Conservation (phyloP, 352 stramenopile species). For the Thalassiosira exigua region DNA sequence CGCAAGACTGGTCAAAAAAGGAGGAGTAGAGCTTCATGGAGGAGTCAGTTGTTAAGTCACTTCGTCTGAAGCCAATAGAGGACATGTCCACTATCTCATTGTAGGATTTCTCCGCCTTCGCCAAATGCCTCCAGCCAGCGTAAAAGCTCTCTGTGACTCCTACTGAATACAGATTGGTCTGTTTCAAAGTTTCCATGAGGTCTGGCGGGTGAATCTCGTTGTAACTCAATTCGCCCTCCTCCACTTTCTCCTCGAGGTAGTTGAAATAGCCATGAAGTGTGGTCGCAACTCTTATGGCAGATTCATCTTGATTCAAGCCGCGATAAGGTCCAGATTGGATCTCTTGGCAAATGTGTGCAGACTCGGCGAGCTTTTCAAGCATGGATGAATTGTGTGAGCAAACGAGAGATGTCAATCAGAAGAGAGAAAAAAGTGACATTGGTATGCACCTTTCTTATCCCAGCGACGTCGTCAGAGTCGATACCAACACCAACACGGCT, state of each 20-base stretch:
- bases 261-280: slow-evolving; percentile 80
- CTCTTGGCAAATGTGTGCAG: slow-evolving; percentile 71
- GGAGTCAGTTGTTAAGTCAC: slow-evolving; percentile 72
- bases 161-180: slow-evolving; percentile 67
- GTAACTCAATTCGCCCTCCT: slow-evolving; percentile 53
- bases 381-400: background rate
- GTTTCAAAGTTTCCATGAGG: slow-evolving; percentile 56
- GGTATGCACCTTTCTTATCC: slow-evolving; percentile 67
- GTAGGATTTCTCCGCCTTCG: slow-evolving; percentile 72
- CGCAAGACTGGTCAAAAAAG: slow-evolving; percentile 65
- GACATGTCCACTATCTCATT: slow-evolving; percentile 68
- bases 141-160: slow-evolving; percentile 73
- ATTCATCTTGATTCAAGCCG: slow-evolving; percentile 72
- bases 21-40: slow-evolving; percentile 81
- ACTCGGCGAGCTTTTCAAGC: slow-evolving; percentile 71
- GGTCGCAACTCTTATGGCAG: slow-evolving; percentile 76
- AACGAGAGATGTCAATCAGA: background rate
- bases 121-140: slow-evolving; percentile 54
- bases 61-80: slow-evolving; percentile 63
- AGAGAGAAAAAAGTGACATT: background rate
- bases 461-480: slow-evolving; percentile 77
- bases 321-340: slow-evolving; percentile 73
- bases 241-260: slow-evolving; percentile 69
- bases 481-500: slow-evolving; percentile 57
- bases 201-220: slow-evolving; percentile 41